A percentile compares a stretch with the other conserved stretches of the same genome.
Evolutionary conservation across 768 basidiomycete genomes (phyloP).

Genomic region (Mrakia hoshinonis): DNA sequence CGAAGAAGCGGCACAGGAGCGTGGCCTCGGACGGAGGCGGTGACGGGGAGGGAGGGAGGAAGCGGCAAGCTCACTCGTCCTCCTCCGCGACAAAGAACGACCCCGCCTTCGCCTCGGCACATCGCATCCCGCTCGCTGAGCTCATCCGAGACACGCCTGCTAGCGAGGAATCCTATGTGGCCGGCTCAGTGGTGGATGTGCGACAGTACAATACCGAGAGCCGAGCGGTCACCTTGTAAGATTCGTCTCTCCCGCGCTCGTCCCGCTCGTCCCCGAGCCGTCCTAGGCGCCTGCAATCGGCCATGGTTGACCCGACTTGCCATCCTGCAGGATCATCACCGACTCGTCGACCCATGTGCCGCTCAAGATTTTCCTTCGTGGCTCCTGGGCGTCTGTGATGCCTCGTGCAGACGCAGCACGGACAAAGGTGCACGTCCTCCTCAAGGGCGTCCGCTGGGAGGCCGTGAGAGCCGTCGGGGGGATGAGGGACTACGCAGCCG

Average conservation of each 20-base stretch:
- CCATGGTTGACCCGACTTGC: not conserved
- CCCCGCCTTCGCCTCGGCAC: not conserved
- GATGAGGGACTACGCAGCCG: conserved; percentile 1
- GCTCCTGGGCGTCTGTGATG: not conserved
- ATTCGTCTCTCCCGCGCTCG: not conserved
- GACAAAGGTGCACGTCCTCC: not conserved
- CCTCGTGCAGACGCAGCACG: not conserved
- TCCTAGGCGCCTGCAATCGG: not conserved
- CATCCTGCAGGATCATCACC: not conserved
- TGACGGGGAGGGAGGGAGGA: not conserved
- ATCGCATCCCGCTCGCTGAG: not conserved
- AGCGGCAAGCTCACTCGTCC: not conserved
- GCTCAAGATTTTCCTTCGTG: conserved; percentile 1
- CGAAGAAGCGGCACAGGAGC: not conserved
- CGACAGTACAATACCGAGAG: not conserved
- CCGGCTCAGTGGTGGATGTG: not conserved
- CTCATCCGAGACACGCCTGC: not conserved
- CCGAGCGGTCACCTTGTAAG: not conserved
- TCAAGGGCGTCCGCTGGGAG: not conserved
- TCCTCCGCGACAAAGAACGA: not conserved
- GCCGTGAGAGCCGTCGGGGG: not conserved
- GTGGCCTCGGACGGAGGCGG: too few relatives aligned
- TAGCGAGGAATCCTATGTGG: not conserved
- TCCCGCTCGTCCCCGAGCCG: not conserved
- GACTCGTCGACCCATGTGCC: not conserved